Percentiles rank a stretch among this genome's conserved stretches.
Conservation (phyloP, 805 yeast species). For the Nakazawaea anatomiae region DNA sequence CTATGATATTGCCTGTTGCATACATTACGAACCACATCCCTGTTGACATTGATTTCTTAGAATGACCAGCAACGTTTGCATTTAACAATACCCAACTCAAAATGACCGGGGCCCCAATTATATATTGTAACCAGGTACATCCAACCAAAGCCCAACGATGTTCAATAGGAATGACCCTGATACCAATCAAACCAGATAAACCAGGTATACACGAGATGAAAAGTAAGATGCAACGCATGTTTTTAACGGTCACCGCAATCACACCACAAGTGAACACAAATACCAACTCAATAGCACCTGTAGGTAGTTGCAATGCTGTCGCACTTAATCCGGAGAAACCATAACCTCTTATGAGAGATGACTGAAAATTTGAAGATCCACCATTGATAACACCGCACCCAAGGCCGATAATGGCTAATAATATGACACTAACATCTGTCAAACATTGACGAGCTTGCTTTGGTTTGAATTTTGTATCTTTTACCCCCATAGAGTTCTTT, state of each 20-base stretch:
- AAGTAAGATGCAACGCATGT: slow-evolving; percentile 13
- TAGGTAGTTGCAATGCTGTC: slow-evolving; percentile 44
- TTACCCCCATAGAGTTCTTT: slow-evolving; percentile 21
- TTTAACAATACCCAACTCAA: slow-evolving; percentile 18
- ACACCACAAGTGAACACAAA: slow-evolving; percentile 17
- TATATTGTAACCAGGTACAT: slow-evolving; percentile 26
- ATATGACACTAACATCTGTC: slow-evolving; percentile 18
- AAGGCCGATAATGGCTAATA: slow-evolving; percentile 19
- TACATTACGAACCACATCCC: slow-evolving; percentile 53
- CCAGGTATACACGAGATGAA: slow-evolving; percentile 15
- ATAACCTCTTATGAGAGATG: slow-evolving; percentile 10
- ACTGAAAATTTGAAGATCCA: slow-evolving; percentile 14
- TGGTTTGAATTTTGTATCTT: slow-evolving; percentile 19
- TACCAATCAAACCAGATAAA: slow-evolving; percentile 18
- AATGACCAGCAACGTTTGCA: slow-evolving; percentile 58
- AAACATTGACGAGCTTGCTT: slow-evolving; percentile 20
- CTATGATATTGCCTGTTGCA: slow-evolving; percentile 52
- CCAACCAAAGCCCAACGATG: slow-evolving; percentile 25
- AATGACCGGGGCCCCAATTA: slow-evolving; percentile 26
- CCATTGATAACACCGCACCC: slow-evolving; percentile 23
- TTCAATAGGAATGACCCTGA: slow-evolving; percentile 14
- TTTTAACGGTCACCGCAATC: slow-evolving; percentile 13
- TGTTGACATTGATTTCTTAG: slow-evolving; percentile 47
- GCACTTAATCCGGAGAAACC: slow-evolving; percentile 29
- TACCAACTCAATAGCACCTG: slow-evolving; percentile 27